A percentile compares a stretch with the other conserved stretches of the same genome.
phyloP scores from a whole-genome alignment of 2,329 filamentous ascomycete species.

The Pestalotiopsis sp. region DNA sequence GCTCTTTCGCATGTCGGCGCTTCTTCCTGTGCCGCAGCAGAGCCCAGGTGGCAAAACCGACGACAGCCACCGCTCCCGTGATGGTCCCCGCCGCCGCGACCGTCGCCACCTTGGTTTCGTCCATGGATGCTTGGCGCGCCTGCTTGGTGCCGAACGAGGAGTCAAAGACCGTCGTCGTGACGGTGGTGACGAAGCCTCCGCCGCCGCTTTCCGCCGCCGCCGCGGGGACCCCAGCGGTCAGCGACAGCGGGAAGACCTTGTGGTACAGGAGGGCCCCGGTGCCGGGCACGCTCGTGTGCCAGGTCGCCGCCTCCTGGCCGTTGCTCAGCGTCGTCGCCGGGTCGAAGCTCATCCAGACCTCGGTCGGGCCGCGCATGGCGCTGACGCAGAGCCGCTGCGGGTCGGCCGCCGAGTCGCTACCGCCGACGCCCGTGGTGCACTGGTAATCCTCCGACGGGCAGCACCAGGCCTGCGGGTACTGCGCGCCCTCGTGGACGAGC shows the following conservation, averaged over 20 bases:
- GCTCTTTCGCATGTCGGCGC: not conserved
- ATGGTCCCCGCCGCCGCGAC: not conserved
- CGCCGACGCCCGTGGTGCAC: not conserved
- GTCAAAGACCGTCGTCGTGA: not conserved
- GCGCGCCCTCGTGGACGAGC: not conserved
- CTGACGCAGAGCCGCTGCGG: constrained; percentile 10
- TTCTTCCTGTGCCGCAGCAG: not conserved
- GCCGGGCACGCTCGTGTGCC: not conserved
- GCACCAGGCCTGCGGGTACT: constrained; percentile 10
- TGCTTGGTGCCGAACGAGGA: not conserved
- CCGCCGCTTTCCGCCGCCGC: not conserved
- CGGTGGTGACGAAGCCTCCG: not conserved
- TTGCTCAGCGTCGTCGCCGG: not conserved
- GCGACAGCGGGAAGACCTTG: constrained; percentile 12
- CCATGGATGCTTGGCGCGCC: not conserved
- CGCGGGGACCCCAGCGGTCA: not conserved
- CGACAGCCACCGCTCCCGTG: not conserved
- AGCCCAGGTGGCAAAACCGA: not conserved
- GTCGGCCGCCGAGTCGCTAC: not conserved
- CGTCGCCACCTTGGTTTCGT: not conserved
- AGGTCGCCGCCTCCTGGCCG: not conserved
- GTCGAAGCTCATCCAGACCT: constrained; percentile 13
- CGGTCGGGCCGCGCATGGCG: not conserved
- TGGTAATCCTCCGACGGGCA: constrained; percentile 5
- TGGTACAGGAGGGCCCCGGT: constrained; percentile 9